Base-by-base conservation (phyloP, 345 rosid genomes). In the Gynandropsis gynandra region DNA sequence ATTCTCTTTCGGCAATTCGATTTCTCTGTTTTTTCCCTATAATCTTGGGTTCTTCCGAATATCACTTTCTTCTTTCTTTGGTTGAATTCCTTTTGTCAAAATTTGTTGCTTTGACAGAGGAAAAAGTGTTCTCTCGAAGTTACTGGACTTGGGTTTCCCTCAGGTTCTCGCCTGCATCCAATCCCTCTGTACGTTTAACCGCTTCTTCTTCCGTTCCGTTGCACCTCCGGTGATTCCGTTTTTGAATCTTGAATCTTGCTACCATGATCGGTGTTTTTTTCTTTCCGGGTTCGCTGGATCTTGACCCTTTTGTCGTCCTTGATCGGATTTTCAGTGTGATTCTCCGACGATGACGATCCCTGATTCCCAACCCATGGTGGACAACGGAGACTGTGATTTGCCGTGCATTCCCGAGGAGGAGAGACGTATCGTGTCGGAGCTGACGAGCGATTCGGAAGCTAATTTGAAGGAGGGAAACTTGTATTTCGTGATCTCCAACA, bases 401-500 rank as follows among this genome's bases (percentile, higher is more conserved):
- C 88, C 88, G 7, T 63, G 61, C 51, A 72, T 85, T 59, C 83
- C 89, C 7, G 65, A 79, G n/a, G 87, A 82, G 32, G 90, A 92
- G 80, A 72, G 59, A 48, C 85, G 74, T 71, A 65, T 92, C 61
- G 77, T 92, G 0, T 19, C 59, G 39, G 80, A 78, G 49, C 67
- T 92, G 47, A 70, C 38, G 31, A 44, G 46, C 42, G 78, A 82
- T 52, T 74, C 95, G 4, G 90, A 83, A 62, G 52, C n/a, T 36
- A 57, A 65, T 67, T 60, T 87, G 72, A 77, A 66, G 46, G 85
- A 85, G 64, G 96, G 97, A 47, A 85, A 81, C 67, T 62, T 79
- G 69, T 92, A 76, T 69, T 92, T 70, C 54, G 80, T 92, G 27
- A 50, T 87, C 62, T 87, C 98, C 34, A 42, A 65, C 52, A 76